phyloP scores from a whole-genome alignment of 2,329 filamentous ascomycete species.

The Aspergillus pseudotamarii region DNA sequence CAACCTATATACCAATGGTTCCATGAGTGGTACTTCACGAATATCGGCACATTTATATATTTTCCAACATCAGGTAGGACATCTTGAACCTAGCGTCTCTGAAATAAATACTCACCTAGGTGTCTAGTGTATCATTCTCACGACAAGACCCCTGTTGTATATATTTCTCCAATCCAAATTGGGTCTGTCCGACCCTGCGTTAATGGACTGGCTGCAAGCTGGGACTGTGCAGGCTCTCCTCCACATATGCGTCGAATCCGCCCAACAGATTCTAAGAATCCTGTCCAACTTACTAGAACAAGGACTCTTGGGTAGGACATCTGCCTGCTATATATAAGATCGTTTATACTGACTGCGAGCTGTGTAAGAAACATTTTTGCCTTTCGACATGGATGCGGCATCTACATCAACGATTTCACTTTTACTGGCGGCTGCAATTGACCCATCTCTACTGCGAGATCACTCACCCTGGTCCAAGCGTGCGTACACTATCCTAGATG shows the following conservation, averaged over 20 bases:
- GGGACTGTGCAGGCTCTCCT: constrained; percentile 22
- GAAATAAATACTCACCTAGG: not conserved
- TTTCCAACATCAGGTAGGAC: constrained; percentile 39
- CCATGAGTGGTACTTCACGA: constrained; percentile 37
- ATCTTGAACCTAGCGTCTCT: too few relatives aligned
- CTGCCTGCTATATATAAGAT: too few relatives aligned
- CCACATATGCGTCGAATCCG: constrained; percentile 41
- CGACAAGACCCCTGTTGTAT: constrained; percentile 41
- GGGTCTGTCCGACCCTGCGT: constrained; percentile 20
- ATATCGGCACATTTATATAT: constrained; percentile 39
- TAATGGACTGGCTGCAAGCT: constrained; percentile 29
- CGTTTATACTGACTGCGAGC: too few relatives aligned
- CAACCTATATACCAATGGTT: constrained; percentile 33
- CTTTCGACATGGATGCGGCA: constrained; percentile 49
- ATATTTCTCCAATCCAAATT: constrained; percentile 39
- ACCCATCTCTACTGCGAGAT: constrained; percentile 36
- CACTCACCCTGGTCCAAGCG: constrained; percentile 29
- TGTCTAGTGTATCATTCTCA: constrained; percentile 40
- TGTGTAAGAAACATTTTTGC: constrained; percentile 46
- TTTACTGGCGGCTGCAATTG: constrained; percentile 40
- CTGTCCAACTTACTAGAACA: constrained; percentile 45
- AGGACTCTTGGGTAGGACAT: not conserved
- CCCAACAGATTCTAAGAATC: constrained; percentile 41
- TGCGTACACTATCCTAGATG: constrained; percentile 36
- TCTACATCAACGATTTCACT: constrained; percentile 48